A percentile compares a stretch with the other conserved stretches of the same genome.
phyloP scores from a whole-genome alignment of 2,329 filamentous ascomycete species.

The Colletotrichum navitas region DNA sequence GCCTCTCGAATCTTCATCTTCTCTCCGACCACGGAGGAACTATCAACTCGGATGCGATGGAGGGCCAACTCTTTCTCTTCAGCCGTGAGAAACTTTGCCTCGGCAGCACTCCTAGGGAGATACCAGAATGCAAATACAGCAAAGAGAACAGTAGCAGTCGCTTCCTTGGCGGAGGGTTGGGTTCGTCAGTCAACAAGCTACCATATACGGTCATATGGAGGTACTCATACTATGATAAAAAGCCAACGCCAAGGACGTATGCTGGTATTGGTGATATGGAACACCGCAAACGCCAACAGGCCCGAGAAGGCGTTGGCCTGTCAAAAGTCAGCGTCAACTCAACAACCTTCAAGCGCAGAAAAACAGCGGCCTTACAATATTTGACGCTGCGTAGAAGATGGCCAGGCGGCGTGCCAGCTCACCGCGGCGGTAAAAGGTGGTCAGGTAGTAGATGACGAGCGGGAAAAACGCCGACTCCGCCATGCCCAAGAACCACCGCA shows the following conservation, averaged over 20 bases:
- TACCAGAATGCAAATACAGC: conserved; percentile 76
- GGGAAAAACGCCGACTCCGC: conserved; percentile 43
- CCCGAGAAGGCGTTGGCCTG: conserved; percentile 37
- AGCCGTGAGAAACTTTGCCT: conserved; percentile 73
- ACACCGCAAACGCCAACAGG: conserved; percentile 46
- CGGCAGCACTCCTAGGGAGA: conserved; percentile 73
- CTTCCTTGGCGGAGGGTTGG: too few relatives aligned
- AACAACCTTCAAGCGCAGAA: too few relatives aligned
- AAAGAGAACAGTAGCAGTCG: conserved; percentile 69
- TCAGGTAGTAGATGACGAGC: conserved; percentile 43
- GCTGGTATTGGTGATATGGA: conserved; percentile 58
- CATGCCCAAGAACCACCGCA: conserved; percentile 44
- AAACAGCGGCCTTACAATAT: conserved; percentile 32
- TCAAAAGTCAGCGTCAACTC: background rate
- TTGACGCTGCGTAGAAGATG: conserved; percentile 42
- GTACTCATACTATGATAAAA: conserved; percentile 67
- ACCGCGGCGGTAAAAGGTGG: conserved; percentile 42
- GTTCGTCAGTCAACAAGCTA: too few relatives aligned
- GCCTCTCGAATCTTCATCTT: conserved; percentile 64
- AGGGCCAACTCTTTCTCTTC: conserved; percentile 78
- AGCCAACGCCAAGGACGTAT: conserved; percentile 62
- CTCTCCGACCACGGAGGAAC: conserved; percentile 71
- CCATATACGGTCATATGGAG: too few relatives aligned
- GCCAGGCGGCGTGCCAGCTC: conserved; percentile 41
- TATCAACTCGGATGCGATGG: conserved; percentile 81